phyloP scores from a whole-genome alignment of 306 rosid species.

The Prunus davidiana region DNA sequence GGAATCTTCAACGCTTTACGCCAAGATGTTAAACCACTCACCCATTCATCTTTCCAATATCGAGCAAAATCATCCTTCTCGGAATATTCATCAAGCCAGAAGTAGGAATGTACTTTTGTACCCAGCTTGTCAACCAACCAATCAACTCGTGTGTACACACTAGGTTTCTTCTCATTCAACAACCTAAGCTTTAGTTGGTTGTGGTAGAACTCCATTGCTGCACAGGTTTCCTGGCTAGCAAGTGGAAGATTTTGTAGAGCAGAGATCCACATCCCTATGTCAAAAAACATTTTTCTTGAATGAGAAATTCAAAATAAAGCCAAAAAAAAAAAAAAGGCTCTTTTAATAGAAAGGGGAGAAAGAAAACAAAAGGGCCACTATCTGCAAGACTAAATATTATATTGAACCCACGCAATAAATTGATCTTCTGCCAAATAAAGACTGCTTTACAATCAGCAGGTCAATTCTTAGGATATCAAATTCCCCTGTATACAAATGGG shows the following conservation, averaged over 20 bases:
- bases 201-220: constrained; percentile 83
- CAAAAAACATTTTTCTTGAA: constrained; percentile 23
- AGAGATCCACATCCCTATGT: constrained; percentile 60
- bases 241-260: constrained; percentile 72
- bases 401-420: background rate
- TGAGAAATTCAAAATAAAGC: background rate
- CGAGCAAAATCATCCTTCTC: constrained; percentile 79
- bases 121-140: constrained; percentile 85
- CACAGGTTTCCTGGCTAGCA: constrained; percentile 79
- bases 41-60: constrained; percentile 87
- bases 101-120: constrained; percentile 81
- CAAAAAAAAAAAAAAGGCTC: background rate
- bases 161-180: constrained; percentile 58
- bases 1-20: constrained; percentile 70
- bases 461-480: background rate
- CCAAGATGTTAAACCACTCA: constrained; percentile 87
- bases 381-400: background rate
- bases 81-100: constrained; percentile 91
- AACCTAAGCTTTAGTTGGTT: constrained; percentile 73
- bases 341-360: background rate
- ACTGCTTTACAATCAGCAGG: background rate
- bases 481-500: background rate
- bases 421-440: background rate
- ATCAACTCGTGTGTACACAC: constrained; percentile 69
- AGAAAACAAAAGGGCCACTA: background rate